Conservation (phyloP, 176 grass and related monocot genomes). For the Musa itinerans region DNA sequence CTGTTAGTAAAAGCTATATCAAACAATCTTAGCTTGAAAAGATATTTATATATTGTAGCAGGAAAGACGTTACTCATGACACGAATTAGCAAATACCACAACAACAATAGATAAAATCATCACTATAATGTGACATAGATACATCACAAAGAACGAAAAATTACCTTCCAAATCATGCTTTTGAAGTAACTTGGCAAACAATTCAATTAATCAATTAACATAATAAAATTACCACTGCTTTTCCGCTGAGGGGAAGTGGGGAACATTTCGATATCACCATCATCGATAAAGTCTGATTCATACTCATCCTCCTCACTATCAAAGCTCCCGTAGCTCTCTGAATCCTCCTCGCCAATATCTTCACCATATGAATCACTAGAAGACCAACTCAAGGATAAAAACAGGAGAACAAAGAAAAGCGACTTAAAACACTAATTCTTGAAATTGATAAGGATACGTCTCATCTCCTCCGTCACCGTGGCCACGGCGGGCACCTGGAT, state of each 20-base stretch:
- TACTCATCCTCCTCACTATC: conserved; percentile 54
- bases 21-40: too few species aligned
- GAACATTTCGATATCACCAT: conserved; percentile 44
- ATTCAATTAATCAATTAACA: neutral
- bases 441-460: conserved; percentile 52
- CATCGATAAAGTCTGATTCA: conserved; percentile 81
- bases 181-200: neutral
- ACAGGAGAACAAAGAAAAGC: conserved; percentile 22
- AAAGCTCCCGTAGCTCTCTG: conserved; percentile 29
- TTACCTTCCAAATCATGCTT: neutral
- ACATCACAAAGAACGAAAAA: neutral
- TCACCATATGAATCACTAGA: conserved; percentile 47
- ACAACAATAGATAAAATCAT: neutral
- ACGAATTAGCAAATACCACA: neutral
- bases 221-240: conserved; percentile 47
- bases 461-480: conserved; percentile 19
- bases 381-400: conserved; percentile 14
- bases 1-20: neutral
- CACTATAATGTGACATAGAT: neutral
- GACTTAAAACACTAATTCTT: neutral
- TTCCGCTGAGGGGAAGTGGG: conserved; percentile 31
- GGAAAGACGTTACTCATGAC: too few species aligned
- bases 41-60: too few species aligned
- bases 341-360: conserved; percentile 51
- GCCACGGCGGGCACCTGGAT: conserved; percentile 12